Base-by-base conservation (phyloP, 2,329 filamentous ascomycete species). In the Penicillium palitans region DNA sequence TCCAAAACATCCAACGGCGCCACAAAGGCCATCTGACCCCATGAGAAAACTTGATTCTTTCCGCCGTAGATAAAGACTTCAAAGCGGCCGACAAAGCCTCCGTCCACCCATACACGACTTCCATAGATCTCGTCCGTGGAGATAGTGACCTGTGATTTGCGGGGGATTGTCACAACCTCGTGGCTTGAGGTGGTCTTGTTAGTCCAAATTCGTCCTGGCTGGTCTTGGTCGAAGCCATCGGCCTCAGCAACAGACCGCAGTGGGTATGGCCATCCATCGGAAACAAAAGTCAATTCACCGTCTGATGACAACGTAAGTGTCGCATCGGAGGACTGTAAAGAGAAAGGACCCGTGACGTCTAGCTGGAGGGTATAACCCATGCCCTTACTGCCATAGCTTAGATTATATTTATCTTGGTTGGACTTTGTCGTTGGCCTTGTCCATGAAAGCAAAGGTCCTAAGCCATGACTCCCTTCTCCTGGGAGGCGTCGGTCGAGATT, bases 21-120 rank as follows among this genome's bases (percentile, higher is more conserved):
- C 13, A 83, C 82, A 64, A 84, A 79, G 1, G 82, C 81, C 81
- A 84, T 84, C 66, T 83, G 81, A 59, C 78, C 82, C 82, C 81
- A 84, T 33, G 80, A 83, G 47, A 82, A 80, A 48, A 78, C 58
- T 8, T 74, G 78, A 56, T 84, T 84, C 33, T 73, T 74, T 2
- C 82, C 82, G 0, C 82, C 82, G 61, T 77, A 84, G 0, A 84
- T 78, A 58, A 81, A 83, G 0, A 83, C 81, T 61, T 84, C 82
- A 52, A 84, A 84, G 10, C 82, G 68, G 0, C 82, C 82, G 1
- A 62, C 74, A 47, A 84, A 82, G 0, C 61, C 47, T 8, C 73
- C 77, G 56, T 82, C 66, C 0, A 83, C 61, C 79, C 80, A 84
- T 0, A 79, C 80, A 1, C 81, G 71, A 53, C 76, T 81, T 0